A percentile compares a stretch with the other conserved stretches of the same genome.
phyloP scores from a whole-genome alignment of 1,139 yeast genomes.

The Hanseniaspora gamundiae region DNA sequence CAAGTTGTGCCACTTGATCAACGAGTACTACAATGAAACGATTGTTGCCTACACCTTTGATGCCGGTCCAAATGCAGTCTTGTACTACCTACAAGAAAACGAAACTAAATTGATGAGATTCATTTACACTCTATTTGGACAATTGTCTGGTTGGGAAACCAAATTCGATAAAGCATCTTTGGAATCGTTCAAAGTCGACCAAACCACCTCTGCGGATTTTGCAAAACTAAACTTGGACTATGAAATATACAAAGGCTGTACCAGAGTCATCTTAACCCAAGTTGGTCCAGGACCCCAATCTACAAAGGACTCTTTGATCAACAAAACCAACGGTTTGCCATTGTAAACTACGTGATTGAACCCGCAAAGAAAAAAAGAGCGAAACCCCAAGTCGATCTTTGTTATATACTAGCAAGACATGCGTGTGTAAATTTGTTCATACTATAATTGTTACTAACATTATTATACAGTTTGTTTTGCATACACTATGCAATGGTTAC shows the following conservation, averaged over 20 bases:
- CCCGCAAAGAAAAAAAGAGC: neutral
- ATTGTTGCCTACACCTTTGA: constrained; percentile 95
- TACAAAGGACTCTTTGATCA: constrained; percentile 40
- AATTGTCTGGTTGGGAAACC: constrained; percentile 63
- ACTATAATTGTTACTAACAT: neutral
- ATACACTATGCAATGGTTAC: too few species aligned
- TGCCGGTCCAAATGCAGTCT: constrained; percentile 98
- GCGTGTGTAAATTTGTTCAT: too few species aligned
- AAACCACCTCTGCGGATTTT: constrained; percentile 30
- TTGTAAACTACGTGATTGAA: too few species aligned
- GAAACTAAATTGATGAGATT: constrained; percentile 56
- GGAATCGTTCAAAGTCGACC: constrained; percentile 17
- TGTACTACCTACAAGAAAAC: constrained; percentile 68
- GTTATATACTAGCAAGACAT: too few species aligned
- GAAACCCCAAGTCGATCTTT: too few species aligned
- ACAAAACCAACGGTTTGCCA: constrained; percentile 37
- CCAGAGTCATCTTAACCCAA: constrained; percentile 68
- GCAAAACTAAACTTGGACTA: constrained; percentile 28
- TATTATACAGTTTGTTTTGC: neutral
- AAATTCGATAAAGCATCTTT: constrained; percentile 21
- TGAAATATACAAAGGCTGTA: constrained; percentile 56
- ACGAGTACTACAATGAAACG: constrained; percentile 48
- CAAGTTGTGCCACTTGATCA: constrained; percentile 68
- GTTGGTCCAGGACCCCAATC: constrained; percentile 81
- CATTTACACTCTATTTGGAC: constrained; percentile 39